A percentile compares a stretch with the other conserved stretches of the same genome.
Evolutionary conservation across 768 basidiomycete species (phyloP).

Genomic region (Myochromella boudieri): DNA sequence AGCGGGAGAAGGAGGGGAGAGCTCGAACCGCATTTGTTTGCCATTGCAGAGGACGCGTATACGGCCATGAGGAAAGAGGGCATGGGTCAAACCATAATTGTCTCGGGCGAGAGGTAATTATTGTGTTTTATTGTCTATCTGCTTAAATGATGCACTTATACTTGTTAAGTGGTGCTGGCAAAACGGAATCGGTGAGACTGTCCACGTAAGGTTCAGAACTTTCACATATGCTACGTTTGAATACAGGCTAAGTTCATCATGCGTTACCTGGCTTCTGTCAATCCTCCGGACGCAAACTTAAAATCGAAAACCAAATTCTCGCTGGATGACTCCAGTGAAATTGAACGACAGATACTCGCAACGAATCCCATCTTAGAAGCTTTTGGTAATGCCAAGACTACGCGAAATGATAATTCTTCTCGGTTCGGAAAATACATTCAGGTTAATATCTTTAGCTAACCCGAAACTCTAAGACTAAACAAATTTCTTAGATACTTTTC

Average conservation of each 20-base stretch:
- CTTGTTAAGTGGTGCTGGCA: constrained; percentile 88
- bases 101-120: constrained; percentile 91
- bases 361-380: constrained; percentile 99
- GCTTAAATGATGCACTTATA: constrained; percentile 18
- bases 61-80: constrained; percentile 94
- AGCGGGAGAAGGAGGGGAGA: constrained; percentile 90
- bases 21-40: constrained; percentile 96
- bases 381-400: constrained; percentile 99
- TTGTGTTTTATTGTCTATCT: constrained; percentile 3
- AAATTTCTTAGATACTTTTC: constrained; percentile 77
- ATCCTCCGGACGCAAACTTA: constrained; percentile 66
- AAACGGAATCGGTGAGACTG: constrained; percentile 85
- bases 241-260: constrained; percentile 95
- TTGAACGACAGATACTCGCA: constrained; percentile 95
- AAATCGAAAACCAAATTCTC: constrained; percentile 71
- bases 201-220: neutral
- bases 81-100: constrained; percentile 97
- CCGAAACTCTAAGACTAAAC: constrained; percentile 4
- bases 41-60: constrained; percentile 98
- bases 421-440: constrained; percentile 99
- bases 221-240: constrained; percentile 5
- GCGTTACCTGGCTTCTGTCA: constrained; percentile 97
- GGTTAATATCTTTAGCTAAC: constrained; percentile 42
- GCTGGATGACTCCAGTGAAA: constrained; percentile 87
- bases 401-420: constrained; percentile 98